Conservation (phyloP, 2,329 filamentous ascomycete genomes). For the Tetracladium maxilliforme region DNA sequence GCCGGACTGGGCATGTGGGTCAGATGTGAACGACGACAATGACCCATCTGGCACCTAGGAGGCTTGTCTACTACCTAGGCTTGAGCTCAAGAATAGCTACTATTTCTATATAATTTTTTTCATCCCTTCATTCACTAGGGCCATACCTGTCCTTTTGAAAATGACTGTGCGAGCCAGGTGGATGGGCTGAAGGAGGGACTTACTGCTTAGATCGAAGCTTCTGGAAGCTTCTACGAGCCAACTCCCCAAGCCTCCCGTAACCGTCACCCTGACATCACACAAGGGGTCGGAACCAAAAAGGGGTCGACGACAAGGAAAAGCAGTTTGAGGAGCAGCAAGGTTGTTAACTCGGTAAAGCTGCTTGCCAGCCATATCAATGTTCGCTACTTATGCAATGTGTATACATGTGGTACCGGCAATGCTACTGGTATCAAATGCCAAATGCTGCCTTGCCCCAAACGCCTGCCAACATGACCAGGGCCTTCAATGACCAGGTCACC, state of each 20-base stretch:
- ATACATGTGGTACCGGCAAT: background rate
- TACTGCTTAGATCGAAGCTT: conserved; percentile 15
- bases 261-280: too few relatives aligned
- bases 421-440: too few relatives aligned
- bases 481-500: background rate
- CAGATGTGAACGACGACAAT: too few relatives aligned
- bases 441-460: too few relatives aligned
- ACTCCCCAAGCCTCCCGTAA: too few relatives aligned
- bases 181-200: conserved; percentile 2
- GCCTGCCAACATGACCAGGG: background rate
- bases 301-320: background rate
- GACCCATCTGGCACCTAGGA: too few relatives aligned
- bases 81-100: too few relatives aligned
- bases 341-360: background rate
- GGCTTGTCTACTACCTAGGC: too few relatives aligned
- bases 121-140: background rate
- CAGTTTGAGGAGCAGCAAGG: background rate
- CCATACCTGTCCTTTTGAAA: conserved; percentile 2
- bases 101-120: too few relatives aligned
- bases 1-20: too few relatives aligned
- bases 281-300: too few relatives aligned
- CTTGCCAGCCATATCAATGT: background rate
- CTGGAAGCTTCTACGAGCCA: conserved; percentile 19
- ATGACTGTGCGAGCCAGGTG: conserved; percentile 17
- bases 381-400: background rate